Conservation (phyloP, 768 basidiomycete genomes). For the Boletus sp. region DNA sequence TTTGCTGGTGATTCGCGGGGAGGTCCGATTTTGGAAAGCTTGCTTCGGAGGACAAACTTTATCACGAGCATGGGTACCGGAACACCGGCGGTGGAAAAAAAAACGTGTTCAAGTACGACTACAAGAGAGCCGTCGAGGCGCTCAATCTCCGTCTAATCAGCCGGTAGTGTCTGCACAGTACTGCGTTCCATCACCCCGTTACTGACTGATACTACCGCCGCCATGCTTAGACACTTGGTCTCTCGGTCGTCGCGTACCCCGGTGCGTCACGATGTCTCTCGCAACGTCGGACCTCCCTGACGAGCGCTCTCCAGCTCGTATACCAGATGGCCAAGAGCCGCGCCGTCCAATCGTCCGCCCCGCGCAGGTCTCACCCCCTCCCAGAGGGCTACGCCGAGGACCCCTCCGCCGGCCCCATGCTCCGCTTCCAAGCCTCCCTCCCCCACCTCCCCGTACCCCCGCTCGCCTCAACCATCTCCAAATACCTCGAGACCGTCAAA, state of each 20-base stretch:
- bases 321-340: constrained; percentile 32
- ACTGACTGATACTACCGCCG: too few species aligned
- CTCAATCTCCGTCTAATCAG: too few species aligned
- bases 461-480: constrained; percentile 75
- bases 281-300: not conserved
- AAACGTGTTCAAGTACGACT: too few species aligned
- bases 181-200: too few species aligned
- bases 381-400: constrained; percentile 54
- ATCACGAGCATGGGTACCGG: too few species aligned
- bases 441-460: constrained; percentile 83
- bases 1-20: too few species aligned
- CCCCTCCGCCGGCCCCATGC: constrained; percentile 60
- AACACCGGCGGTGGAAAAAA: too few species aligned
- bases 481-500: constrained; percentile 84
- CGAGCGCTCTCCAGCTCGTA: constrained; percentile 3
- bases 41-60: too few species aligned
- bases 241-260: constrained; percentile 14
- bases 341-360: constrained; percentile 25
- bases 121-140: too few species aligned
- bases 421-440: constrained; percentile 69
- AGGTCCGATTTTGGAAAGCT: too few species aligned
- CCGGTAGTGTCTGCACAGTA: not conserved
- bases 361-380: constrained; percentile 24
- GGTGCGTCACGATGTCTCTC: not conserved
- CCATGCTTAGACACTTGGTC: constrained; percentile 11